Percentiles rank a stretch among this genome's conserved stretches.
These are phyloP conservation scores for Nepenthes alata DNA, from an alignment of 179 eudicot genomes.

Conservation along the genomic window DNA sequence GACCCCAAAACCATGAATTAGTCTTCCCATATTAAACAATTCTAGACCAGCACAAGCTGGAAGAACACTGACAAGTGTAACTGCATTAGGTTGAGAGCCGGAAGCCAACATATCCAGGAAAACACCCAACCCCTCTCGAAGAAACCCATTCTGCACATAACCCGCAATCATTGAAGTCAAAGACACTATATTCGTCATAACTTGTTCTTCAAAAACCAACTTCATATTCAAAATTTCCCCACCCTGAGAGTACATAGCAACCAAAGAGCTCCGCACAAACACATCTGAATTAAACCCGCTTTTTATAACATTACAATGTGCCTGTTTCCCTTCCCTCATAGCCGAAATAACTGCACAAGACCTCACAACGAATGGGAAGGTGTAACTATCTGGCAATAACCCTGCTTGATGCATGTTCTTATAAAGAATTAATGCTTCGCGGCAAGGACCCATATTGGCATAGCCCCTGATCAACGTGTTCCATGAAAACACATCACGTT, in stretches of 20 bases:
- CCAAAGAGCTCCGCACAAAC: constrained; percentile 9
- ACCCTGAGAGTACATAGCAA: constrained; percentile 12
- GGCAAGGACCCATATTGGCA: constrained; percentile 3
- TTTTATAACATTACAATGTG: constrained; percentile 10
- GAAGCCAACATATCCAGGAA: constrained; percentile 14
- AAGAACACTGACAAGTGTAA: constrained; percentile 19
- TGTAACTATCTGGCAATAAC: constrained; percentile 4
- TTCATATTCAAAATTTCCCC: constrained; percentile 2
- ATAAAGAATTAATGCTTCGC: background rate
- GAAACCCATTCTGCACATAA: constrained; percentile 19
- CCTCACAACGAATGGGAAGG: constrained; percentile 6
- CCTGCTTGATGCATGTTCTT: constrained; percentile 5
- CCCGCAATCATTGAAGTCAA: constrained; percentile 29
- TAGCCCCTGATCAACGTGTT: too few relatives aligned
- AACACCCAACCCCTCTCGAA: constrained; percentile 13
- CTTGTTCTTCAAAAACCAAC: constrained; percentile 14
- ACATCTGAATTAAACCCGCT: constrained; percentile 4
- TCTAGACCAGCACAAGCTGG: constrained; percentile 16
- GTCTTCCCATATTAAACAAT: background rate
- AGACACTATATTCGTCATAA: constrained; percentile 18
- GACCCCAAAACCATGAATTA: constrained; percentile 20
- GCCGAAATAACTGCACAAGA: constrained; percentile 6
- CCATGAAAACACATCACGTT: background rate
- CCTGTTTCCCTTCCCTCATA: constrained; percentile 9
- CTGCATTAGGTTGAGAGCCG: constrained; percentile 15